Base-by-base conservation (phyloP, 805 yeast species). In the Zygotorulaspora sp. region DNA sequence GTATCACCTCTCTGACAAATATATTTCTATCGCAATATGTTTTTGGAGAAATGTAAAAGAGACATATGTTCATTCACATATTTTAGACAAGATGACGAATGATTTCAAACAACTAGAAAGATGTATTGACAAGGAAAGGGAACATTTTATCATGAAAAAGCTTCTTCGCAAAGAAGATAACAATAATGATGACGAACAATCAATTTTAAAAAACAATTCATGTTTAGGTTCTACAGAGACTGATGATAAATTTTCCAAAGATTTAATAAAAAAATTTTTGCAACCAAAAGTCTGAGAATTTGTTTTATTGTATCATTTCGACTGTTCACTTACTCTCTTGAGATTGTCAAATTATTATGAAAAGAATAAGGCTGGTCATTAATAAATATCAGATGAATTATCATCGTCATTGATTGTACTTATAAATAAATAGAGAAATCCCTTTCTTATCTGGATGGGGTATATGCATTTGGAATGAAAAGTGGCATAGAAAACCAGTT, bases 1-100 rank as follows among this genome's bases (percentile, higher is more conserved):
- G 20, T 57, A 58, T 32, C 58, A 56, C 21, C 35, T 60, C 7
- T 53, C 63, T 2, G 49, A 45, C 14, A 58, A 58, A 30, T 55
- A 50, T 29, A 41, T 56, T 19, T 44, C 45, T 1, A 52, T 58
- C 25, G 57, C 61, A 2, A 52, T 49, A 38, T 53, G 55, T 35
- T 53, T 58, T 18, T 55, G 52, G 32, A 41, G 42, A 15, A 39
- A 43, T 20, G 44, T 57, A 3, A 49, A 37, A 14, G 54, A 54
- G 34, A 43, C 40, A 3, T 48, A 50, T 35, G 56, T 54, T 6
- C 56, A 57, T 21, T 57, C 58, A 26, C 52, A 55, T 31, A 43
- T 58, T 17, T 33, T 58, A 12, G 54, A 50, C 18, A 58, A 53
- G 33, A 48, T 58, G 52, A 46, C 47, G 6, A 24, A 35, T 22